Evolutionary conservation across 177 flowering plant species (phyloP).

Genomic region (Vitis hybrid): DNA sequence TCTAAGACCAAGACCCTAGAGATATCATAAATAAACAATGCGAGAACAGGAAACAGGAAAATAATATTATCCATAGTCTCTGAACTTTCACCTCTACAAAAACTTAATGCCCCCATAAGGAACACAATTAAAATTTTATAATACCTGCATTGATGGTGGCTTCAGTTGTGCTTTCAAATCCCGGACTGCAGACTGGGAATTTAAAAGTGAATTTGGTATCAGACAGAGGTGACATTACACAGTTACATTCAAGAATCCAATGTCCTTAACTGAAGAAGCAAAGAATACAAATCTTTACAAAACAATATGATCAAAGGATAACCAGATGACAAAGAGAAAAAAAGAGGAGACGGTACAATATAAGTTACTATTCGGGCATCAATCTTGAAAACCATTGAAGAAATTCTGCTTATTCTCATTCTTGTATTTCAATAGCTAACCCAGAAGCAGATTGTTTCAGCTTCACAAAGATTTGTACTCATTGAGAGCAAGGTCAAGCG

Average conservation of each 20-base stretch:
- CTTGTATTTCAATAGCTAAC: too few species aligned
- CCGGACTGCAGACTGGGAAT: slow-evolving; percentile 80
- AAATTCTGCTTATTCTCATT: too few species aligned
- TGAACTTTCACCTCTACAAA: background rate
- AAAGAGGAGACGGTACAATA: background rate
- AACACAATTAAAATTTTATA: background rate
- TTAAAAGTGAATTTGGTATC: slow-evolving; percentile 5
- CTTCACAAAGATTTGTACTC: too few species aligned
- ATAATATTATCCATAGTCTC: background rate
- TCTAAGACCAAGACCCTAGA: too few species aligned
- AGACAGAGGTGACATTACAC: background rate
- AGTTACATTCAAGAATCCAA: background rate
- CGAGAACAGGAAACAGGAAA: too few species aligned
- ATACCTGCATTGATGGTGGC: slow-evolving; percentile 99
- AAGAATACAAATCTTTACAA: background rate
- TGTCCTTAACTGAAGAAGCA: background rate
- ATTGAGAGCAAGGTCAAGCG: too few species aligned
- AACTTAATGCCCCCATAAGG: background rate
- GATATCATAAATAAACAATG: too few species aligned
- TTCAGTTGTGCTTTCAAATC: slow-evolving; percentile 89
- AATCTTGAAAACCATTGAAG: too few species aligned
- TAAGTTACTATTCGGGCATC: background rate
- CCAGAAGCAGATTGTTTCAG: too few species aligned
- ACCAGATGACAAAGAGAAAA: too few species aligned
- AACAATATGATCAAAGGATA: too few species aligned